These are phyloP conservation scores for Elsinoe ampelina DNA, from an alignment of 2,329 filamentous ascomycete species.

Conservation along the genomic window DNA sequence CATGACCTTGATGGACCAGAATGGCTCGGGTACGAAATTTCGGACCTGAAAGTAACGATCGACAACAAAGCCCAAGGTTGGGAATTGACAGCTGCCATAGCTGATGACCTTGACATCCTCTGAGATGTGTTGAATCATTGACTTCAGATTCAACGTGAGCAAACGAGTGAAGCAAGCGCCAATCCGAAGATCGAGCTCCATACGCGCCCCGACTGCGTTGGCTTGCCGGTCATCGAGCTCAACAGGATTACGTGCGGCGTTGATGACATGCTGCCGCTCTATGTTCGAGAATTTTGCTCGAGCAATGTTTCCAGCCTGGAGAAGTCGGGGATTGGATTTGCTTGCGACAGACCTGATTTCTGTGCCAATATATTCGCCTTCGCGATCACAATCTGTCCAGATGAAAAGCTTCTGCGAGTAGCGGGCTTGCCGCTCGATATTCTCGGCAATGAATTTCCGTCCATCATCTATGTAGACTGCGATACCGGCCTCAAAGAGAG, in stretches of 20 bases:
- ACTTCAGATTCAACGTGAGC: conserved; percentile 67
- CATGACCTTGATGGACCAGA: conserved; percentile 84
- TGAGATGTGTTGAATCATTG: conserved; percentile 63
- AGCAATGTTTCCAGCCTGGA: conserved; percentile 52
- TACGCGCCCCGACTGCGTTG: conserved; percentile 76
- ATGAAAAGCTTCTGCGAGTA: conserved; percentile 73
- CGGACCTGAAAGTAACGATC: conserved; percentile 90
- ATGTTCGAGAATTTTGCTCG: conserved; percentile 93
- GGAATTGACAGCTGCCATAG: conserved; percentile 76
- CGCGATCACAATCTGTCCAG: conserved; percentile 97
- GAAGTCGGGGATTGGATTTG: conserved; percentile 60
- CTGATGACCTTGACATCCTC: conserved; percentile 54
- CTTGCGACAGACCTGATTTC: conserved; percentile 78
- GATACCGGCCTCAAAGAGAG: conserved; percentile 74
- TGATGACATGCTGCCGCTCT: conserved; percentile 82
- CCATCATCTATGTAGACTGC: conserved; percentile 58
- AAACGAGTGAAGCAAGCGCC: conserved; percentile 88
- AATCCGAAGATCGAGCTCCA: conserved; percentile 86
- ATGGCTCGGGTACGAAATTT: conserved; percentile 84
- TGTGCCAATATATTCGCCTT: conserved; percentile 90
- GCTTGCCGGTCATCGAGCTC: conserved; percentile 77
- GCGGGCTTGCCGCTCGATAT: conserved; percentile 71
- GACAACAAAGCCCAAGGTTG: conserved; percentile 91
- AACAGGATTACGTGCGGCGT: conserved; percentile 67
- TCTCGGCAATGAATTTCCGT: conserved; percentile 70